A percentile compares a stretch with the other conserved stretches of the same genome.
These are phyloP conservation scores for Gossypium longicalyx DNA, from an alignment of 345 rosid species.

Conservation along the genomic window DNA sequence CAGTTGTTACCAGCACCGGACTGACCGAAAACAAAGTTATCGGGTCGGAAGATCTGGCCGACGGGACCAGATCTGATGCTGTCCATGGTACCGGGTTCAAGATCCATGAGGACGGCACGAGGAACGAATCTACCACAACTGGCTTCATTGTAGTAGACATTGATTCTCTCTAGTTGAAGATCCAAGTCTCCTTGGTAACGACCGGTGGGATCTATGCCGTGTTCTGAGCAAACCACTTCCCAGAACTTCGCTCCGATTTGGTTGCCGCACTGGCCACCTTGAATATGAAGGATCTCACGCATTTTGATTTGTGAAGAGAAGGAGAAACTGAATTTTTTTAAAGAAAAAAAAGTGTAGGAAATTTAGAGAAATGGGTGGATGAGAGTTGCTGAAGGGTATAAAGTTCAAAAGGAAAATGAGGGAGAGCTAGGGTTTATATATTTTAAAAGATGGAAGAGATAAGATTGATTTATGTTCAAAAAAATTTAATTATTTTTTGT, in stretches of 20 bases:
- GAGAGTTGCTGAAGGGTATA: too few relatives aligned
- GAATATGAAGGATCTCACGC: slow-evolving; percentile 24
- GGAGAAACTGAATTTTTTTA: not conserved
- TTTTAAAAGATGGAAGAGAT: too few relatives aligned
- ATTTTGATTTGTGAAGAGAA: not conserved
- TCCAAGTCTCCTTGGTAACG: slow-evolving; percentile 15
- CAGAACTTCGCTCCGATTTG: slow-evolving; percentile 97
- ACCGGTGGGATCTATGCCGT: slow-evolving; percentile 17
- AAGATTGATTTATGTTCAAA: too few relatives aligned
- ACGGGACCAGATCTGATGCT: slow-evolving; percentile 37
- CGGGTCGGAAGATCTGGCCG: slow-evolving; percentile 23
- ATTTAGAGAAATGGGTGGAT: too few relatives aligned
- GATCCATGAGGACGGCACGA: slow-evolving; percentile 37
- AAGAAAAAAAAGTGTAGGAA: not conserved
- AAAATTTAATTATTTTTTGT: too few relatives aligned
- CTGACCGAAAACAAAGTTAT: slow-evolving; percentile 23
- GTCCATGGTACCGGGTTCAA: slow-evolving; percentile 40
- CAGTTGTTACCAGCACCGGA: slow-evolving; percentile 23
- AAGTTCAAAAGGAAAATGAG: too few relatives aligned
- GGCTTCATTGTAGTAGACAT: slow-evolving; percentile 21
- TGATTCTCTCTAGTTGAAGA: slow-evolving; percentile 21
- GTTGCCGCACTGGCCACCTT: slow-evolving; percentile 85
- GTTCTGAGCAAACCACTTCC: slow-evolving; percentile 38
- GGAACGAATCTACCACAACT: slow-evolving; percentile 25
- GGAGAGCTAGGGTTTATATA: too few relatives aligned